A percentile compares a stretch with the other conserved stretches of the same genome.
Evolutionary conservation across 1,139 yeast species (phyloP).

Genomic region (Geotrichum histeridarum): DNA sequence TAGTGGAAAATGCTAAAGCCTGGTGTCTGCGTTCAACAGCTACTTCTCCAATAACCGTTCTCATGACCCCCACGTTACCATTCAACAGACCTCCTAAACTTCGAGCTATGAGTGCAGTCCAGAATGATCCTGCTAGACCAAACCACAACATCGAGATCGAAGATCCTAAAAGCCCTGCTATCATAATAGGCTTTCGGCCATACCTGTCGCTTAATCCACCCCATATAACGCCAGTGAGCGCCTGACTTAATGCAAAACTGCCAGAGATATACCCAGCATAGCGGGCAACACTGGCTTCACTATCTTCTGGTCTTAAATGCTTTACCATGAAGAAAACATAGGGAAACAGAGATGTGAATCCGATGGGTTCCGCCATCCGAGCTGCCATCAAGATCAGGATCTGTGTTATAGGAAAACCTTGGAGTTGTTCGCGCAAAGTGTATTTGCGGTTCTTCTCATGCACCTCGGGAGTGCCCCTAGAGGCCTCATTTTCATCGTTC

Average conservation of each 20-base stretch:
- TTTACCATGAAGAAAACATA: constrained; percentile 61
- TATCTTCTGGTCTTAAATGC: constrained; percentile 32
- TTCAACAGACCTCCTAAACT: constrained; percentile 52
- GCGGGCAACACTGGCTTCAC: constrained; percentile 41
- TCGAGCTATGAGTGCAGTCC: constrained; percentile 51
- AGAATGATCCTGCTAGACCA: constrained; percentile 47
- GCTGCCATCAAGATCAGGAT: constrained; percentile 43
- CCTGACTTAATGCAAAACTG: constrained; percentile 50
- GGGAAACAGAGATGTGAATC: constrained; percentile 60
- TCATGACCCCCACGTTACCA: constrained; percentile 57
- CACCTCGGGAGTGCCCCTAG: not conserved
- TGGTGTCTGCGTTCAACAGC: constrained; percentile 54
- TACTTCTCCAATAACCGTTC: constrained; percentile 58
- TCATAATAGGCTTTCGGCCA: constrained; percentile 55
- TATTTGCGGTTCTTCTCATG: not conserved
- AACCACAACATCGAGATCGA: constrained; percentile 46
- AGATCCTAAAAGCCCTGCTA: constrained; percentile 51
- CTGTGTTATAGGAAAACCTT: constrained; percentile 51
- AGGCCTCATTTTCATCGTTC: not conserved
- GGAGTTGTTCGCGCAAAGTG: constrained; percentile 25
- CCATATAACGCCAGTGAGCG: constrained; percentile 55
- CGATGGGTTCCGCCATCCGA: constrained; percentile 56
- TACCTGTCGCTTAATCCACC: constrained; percentile 51
- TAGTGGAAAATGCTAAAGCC: constrained; percentile 55
- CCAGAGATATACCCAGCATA: constrained; percentile 59